These are phyloP conservation scores for Stephania japonica DNA, from an alignment of 164 flowering plant species.

Conservation along the genomic window DNA sequence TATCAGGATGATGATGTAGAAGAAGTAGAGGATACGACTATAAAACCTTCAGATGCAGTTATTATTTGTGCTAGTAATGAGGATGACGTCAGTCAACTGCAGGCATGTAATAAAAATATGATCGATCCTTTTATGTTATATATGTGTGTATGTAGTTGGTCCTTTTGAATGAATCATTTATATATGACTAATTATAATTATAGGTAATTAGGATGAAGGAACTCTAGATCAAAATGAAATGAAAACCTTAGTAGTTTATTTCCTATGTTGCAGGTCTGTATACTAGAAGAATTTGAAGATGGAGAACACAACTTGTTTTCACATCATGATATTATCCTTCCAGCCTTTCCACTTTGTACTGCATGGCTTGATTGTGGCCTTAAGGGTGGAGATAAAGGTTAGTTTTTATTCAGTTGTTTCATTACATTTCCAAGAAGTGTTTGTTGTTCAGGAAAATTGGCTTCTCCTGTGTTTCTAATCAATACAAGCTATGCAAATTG, in stretches of 20 bases:
- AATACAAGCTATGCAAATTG: background rate
- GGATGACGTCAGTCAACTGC: conserved; percentile 71
- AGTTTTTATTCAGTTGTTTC: background rate
- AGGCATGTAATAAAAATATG: conserved; percentile 38
- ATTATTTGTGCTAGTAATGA: conserved; percentile 83
- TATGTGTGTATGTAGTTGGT: background rate
- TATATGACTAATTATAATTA: background rate
- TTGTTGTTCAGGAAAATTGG: background rate
- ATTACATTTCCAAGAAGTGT: conserved; percentile 3
- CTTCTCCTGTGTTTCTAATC: background rate
- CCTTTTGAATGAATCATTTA: background rate
- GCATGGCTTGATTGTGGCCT: conserved; percentile 65
- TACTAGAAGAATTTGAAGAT: conserved; percentile 57
- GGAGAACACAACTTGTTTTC: conserved; percentile 62
- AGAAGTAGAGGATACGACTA: conserved; percentile 71
- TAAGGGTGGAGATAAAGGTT: conserved; percentile 34
- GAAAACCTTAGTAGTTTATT: background rate
- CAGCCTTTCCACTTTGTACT: conserved; percentile 80
- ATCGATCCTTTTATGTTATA: no score
- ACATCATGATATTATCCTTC: conserved; percentile 74
- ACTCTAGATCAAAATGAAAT: background rate
- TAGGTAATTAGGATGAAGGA: background rate
- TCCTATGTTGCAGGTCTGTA: conserved; percentile 49
- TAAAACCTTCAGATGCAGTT: conserved; percentile 66
- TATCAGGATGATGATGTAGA: conserved; percentile 77